Evolutionary conservation across 371 early-diverging fungal genomes (phyloP).

Genomic region (Blakeslea trispora): DNA sequence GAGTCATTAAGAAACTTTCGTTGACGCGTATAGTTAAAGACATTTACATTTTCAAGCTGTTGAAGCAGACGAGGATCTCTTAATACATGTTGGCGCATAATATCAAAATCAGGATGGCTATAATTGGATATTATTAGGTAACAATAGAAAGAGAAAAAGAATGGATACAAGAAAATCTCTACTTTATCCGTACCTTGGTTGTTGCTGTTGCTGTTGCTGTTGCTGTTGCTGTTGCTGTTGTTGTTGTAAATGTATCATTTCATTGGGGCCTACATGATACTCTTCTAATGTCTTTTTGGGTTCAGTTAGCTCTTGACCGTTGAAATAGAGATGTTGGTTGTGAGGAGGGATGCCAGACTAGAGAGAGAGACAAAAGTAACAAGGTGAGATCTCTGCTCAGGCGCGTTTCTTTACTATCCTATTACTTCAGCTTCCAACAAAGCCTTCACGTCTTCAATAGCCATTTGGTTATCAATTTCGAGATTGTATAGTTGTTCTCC

Average conservation of each 20-base stretch:
- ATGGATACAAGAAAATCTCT: too few species aligned
- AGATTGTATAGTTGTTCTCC: slow-evolving; percentile 65
- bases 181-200: neutral
- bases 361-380: neutral
- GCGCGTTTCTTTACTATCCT: neutral
- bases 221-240: slow-evolving; percentile 19
- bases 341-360: slow-evolving; percentile 62
- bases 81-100: slow-evolving; percentile 76
- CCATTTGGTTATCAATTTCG: slow-evolving; percentile 80
- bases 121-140: neutral
- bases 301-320: slow-evolving; percentile 63
- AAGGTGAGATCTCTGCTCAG: too few species aligned
- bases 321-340: slow-evolving; percentile 53
- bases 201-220: slow-evolving; percentile 13
- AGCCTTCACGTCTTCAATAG: slow-evolving; percentile 81
- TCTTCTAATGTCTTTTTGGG: slow-evolving; percentile 64
- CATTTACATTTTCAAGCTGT: slow-evolving; percentile 61
- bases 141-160: too few species aligned
- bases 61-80: slow-evolving; percentile 65
- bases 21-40: neutral
- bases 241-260: slow-evolving; percentile 68
- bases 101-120: slow-evolving; percentile 60
- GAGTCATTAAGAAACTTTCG: too few species aligned
- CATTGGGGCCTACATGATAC: slow-evolving; percentile 72
- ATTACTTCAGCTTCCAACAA: slow-evolving; percentile 81